These are phyloP conservation scores for Torrubiellomyces zombiae DNA, from an alignment of 2,329 filamentous ascomycete species.

Conservation along the genomic window DNA sequence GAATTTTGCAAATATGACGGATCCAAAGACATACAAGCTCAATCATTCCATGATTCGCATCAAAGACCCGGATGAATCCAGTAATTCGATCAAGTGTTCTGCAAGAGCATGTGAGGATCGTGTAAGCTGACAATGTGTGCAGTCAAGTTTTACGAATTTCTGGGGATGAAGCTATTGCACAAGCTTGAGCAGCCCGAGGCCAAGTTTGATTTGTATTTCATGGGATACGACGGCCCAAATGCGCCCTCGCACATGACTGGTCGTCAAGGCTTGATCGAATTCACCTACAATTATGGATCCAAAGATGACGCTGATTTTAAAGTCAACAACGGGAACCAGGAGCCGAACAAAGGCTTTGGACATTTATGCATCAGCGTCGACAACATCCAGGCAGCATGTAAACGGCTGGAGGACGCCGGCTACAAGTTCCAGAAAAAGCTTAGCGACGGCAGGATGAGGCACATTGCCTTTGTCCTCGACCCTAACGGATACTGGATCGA, in stretches of 20 bases:
- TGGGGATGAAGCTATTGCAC: constrained; percentile 73
- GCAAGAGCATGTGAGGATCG: neutral
- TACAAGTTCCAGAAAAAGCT: constrained; percentile 95
- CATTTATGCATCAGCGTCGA: constrained; percentile 75
- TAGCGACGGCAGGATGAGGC: constrained; percentile 67
- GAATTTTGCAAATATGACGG: no score
- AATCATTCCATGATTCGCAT: constrained; percentile 77
- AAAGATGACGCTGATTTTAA: constrained; percentile 70
- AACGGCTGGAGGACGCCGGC: constrained; percentile 75
- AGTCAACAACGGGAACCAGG: constrained; percentile 77
- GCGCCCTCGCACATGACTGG: constrained; percentile 64
- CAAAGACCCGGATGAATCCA: constrained; percentile 74
- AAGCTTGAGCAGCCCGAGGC: constrained; percentile 69
- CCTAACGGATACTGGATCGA: constrained; percentile 83
- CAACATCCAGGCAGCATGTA: constrained; percentile 76
- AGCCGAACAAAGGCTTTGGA: constrained; percentile 69
- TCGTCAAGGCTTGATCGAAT: constrained; percentile 77
- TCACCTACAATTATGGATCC: constrained; percentile 75
- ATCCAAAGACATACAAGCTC: constrained; percentile 62
- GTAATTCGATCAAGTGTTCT: constrained; percentile 22
- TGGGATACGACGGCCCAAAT: constrained; percentile 67
- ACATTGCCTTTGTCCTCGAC: constrained; percentile 82
- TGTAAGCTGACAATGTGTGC: constrained; percentile 6
- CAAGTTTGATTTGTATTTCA: constrained; percentile 92
- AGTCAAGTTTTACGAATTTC: constrained; percentile 87